Evolutionary conservation across 768 basidiomycete genomes (phyloP), one percentile per base, ranked within the genome.

Genomic region (Termitomyces sp.): DNA sequence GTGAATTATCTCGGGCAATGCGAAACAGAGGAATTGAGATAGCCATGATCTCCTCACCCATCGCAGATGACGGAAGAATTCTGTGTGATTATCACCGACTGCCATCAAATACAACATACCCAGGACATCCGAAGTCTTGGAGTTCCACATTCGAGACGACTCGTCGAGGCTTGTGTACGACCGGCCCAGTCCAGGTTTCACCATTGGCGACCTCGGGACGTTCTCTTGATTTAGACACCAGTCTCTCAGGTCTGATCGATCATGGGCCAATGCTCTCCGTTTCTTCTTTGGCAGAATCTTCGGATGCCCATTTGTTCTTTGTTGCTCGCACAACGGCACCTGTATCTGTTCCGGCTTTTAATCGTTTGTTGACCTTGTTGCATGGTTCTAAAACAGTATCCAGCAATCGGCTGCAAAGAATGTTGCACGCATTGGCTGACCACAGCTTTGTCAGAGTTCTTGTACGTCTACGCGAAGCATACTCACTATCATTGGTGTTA

Each of bases 1-100:
- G 97, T 44, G 97, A 99, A 71, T 75, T 98, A 11, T 98, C 97
- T 1, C 81, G 97, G 37, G 97, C 97, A 2, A 99, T 99, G 97
- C 88, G 97, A 25, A 99, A 99, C 72, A 85, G 97, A 55, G 96
- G 96, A 17, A 76, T 97, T 35, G 97, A 99, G 70, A 79, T 98
- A 46, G 79, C 80, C 28, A 63, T 94, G 53, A 53, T 77, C 10
- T 50, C 66, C 5, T 52, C 56, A 19, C 68, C 71, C 47, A 64
- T 67, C 14, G 61, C 72, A 11, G 81, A 85, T 56, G 87, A 88
- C 60, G n/a, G 32, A 9, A 54, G 52, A 30, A 75, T 80, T 25
- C 56, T 86, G 16, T 69, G 71, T 16, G 78, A 83, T 54, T 70
- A 79, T 64, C 59, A 72, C 32, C 78, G 84, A 28, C 73, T 88